Evolutionary conservation across 441 rosid species (phyloP), one percentile per base, ranked within the genome.

Genomic region (Capsella rubella): DNA sequence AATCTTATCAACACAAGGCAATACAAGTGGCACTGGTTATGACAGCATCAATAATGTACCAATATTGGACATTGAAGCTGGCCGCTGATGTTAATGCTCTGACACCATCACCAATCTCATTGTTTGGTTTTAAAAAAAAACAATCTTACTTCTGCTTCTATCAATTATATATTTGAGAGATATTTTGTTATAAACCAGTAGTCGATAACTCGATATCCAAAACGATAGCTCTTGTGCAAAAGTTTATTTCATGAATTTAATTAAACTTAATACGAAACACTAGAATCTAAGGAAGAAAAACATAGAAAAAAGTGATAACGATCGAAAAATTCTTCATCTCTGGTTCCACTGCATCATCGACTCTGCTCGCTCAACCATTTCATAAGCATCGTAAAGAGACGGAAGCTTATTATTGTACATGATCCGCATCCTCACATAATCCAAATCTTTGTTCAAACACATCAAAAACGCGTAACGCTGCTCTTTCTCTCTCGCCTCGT

Each of bases 401-500:
- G 11, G 40, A 29, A 42, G 54, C 45, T 1, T 12, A 2, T 31
- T 46, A 29, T 9, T 45, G 10, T 15, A 8, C 42, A 63, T 63
- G 16, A 46, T n/a, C 11, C 6, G 11, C 5, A 4, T 54, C 8
- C 6, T 64, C 61, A 73, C 34, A n/a, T 0, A 1, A 9, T 57
- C 18, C 0, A 73, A 27, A 3, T 15, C 5, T 3, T 47, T 37
- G 72, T 64, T 59, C 51, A 56, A 56, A 37, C 71, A 72, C 72
- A 47, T 65, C 34, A 65, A 27, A 49, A 73, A 73, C 12, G 77
- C 69, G 51, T 15, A 64, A 53, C 32, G 56, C 55, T 53, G 4
- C 63, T 63, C 64, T 3, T 63, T 72, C 54, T 72, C 63, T 62
- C 76, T 73, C 32, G 65, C 59, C 43, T 73, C 77, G 0, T 8